Percentiles rank a stretch among this genome's conserved stretches.
These are phyloP conservation scores for Trichoderma parareesei DNA, from an alignment of 495 filamentous ascomycete genomes.

Conservation along the genomic window DNA sequence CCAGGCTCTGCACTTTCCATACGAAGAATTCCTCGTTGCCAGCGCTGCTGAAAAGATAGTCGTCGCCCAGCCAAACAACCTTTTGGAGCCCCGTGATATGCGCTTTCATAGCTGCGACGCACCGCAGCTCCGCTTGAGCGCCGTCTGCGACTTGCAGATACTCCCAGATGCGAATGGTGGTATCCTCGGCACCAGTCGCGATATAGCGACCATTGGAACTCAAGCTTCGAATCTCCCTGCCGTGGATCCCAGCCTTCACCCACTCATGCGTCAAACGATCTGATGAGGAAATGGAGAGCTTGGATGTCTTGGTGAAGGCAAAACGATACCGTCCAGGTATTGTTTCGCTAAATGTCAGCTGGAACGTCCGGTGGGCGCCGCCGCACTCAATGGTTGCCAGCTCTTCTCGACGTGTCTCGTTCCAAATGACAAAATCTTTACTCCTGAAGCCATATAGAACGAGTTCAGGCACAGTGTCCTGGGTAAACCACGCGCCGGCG, in stretches of 20 bases:
- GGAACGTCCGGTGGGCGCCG: constrained; percentile 69
- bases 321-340: constrained; percentile 32
- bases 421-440: constrained; percentile 70
- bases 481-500: constrained; percentile 55
- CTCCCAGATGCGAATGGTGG: constrained; percentile 65
- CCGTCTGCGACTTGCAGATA: constrained; percentile 11
- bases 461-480: constrained; percentile 37
- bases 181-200: constrained; percentile 88
- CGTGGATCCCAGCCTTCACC: constrained; percentile 60
- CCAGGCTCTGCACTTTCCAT: constrained; percentile 58
- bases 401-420: constrained; percentile 58
- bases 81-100: constrained; percentile 81
- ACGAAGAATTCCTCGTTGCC: constrained; percentile 84
- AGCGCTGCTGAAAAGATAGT: constrained; percentile 72
- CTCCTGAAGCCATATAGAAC: constrained; percentile 74
- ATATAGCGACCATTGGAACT: constrained; percentile 49
- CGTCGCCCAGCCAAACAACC: constrained; percentile 61
- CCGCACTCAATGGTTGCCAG: constrained; percentile 68
- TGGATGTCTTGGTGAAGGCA: constrained; percentile 48
- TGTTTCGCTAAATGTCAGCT: constrained; percentile 38
- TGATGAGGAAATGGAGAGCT: constrained; percentile 46
- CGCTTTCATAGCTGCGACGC: constrained; percentile 54
- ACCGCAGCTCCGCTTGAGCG: constrained; percentile 31
- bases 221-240: constrained; percentile 76
- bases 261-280: constrained; percentile 29